phyloP scores from a whole-genome alignment of 352 stramenopile genomes.

The Phytopythium aichiense region DNA sequence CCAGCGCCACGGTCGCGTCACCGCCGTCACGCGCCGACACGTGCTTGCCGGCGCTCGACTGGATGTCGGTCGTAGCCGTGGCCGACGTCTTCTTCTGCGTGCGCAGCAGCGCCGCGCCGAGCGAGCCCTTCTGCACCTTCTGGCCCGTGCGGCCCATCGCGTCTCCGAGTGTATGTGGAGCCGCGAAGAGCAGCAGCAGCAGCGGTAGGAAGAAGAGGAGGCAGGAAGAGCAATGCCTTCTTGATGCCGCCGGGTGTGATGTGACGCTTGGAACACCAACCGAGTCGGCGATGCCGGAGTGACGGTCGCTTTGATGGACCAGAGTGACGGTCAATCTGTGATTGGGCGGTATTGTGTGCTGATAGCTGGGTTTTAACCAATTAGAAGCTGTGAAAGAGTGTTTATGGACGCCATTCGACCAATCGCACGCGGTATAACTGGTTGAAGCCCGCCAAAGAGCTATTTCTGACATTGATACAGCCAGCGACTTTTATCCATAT shows the following conservation, averaged over 20 bases:
- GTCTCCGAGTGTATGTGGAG: too few relatives aligned
- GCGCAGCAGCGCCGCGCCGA: constrained; percentile 72
- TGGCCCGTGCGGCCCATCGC: constrained; percentile 68
- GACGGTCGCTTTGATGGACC: neutral
- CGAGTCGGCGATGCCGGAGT: neutral
- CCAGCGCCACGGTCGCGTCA: constrained; percentile 73
- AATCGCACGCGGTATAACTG: neutral
- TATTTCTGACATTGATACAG: neutral
- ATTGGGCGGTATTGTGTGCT: neutral
- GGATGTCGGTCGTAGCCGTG: constrained; percentile 64
- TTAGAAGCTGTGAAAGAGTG: too few relatives aligned
- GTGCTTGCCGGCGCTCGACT: constrained; percentile 80
- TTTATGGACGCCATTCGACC: neutral
- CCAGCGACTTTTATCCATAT: too few relatives aligned
- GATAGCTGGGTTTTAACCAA: too few relatives aligned
- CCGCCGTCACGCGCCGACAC: constrained; percentile 79
- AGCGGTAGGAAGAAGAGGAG: neutral
- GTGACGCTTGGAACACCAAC: constrained; percentile 6
- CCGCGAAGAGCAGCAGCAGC: too few relatives aligned
- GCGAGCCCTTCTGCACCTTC: constrained; percentile 67
- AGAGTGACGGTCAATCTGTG: neutral
- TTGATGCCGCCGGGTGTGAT: too few relatives aligned
- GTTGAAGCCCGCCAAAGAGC: constrained; percentile 1
- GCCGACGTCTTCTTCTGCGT: constrained; percentile 74
- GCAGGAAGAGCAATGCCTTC: neutral